A percentile compares a stretch with the other conserved stretches of the same genome.
These are phyloP conservation scores for Arthrobotrys iridis DNA, from an alignment of 2,329 filamentous ascomycete genomes.

Conservation along the genomic window DNA sequence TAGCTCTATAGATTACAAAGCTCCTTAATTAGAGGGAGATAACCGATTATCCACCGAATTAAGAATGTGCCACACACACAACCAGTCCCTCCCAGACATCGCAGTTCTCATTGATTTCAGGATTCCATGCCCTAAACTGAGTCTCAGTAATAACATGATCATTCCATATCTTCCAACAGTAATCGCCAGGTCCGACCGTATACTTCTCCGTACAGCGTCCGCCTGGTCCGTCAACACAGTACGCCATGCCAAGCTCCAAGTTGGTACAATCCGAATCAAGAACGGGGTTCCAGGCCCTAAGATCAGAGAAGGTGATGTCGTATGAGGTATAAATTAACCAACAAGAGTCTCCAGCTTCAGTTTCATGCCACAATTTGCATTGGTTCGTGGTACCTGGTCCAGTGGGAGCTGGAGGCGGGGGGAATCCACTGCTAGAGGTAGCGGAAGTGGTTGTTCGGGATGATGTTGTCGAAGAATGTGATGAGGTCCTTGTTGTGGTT, in stretches of 20 bases:
- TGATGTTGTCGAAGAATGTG: neutral
- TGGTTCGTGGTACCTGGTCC: neutral
- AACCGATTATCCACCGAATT: no score
- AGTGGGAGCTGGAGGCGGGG: neutral
- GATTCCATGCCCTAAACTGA: conserved; percentile 10
- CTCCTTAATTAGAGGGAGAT: no score
- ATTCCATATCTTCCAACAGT: conserved; percentile 26
- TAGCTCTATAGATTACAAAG: no score
- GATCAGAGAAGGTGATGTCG: neutral
- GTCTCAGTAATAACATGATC: conserved; percentile 10
- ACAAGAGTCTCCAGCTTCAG: neutral
- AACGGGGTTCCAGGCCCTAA: conserved; percentile 1
- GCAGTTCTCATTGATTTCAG: neutral
- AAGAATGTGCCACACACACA: conserved; percentile 8
- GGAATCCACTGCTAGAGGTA: neutral
- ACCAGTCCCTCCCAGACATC: conserved; percentile 7
- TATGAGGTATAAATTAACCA: neutral
- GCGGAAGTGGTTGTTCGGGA: neutral
- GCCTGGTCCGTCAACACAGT: conserved; percentile 1
- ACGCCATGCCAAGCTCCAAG: conserved; percentile 4
- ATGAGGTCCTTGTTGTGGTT: no score
- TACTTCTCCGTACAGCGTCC: conserved; percentile 8
- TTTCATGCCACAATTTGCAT: conserved; percentile 9
- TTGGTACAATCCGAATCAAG: conserved; percentile 9
- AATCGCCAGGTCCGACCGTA: conserved; percentile 8